Evolutionary conservation across 495 filamentous ascomycete genomes (phyloP).

Genomic region (Xylaria palmicola): DNA sequence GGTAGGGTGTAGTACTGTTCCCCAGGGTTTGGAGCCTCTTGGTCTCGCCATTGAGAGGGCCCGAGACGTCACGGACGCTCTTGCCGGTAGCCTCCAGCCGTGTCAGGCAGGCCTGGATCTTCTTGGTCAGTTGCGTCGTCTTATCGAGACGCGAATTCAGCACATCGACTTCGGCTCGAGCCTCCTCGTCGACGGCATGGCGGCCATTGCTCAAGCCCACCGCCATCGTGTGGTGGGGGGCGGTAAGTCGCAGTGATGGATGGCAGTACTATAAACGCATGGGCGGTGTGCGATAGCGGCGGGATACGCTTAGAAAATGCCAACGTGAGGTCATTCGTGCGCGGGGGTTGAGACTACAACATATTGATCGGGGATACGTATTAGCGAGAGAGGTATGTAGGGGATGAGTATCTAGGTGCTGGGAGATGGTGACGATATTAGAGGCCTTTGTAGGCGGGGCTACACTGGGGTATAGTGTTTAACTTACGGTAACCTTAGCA

Average conservation of each 20-base stretch:
- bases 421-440: no score
- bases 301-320: no score
- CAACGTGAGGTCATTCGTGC: no score
- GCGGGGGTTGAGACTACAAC: no score
- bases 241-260: neutral
- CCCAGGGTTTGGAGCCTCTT: constrained; percentile 80
- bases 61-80: constrained; percentile 86
- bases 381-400: no score
- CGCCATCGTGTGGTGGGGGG: constrained; percentile 34
- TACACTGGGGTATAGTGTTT: no score
- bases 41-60: constrained; percentile 91
- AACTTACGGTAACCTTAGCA: no score
- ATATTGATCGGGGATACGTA: no score
- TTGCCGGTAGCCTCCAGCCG: constrained; percentile 84
- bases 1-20: constrained; percentile 55
- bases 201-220: constrained; percentile 46
- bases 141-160: constrained; percentile 63
- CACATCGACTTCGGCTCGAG: constrained; percentile 65
- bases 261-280: no score
- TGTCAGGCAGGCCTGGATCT: constrained; percentile 83
- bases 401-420: no score
- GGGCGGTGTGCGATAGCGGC: no score
- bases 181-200: constrained; percentile 59
- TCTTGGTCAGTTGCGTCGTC: constrained; percentile 77
- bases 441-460: no score